Percentiles rank a stretch among this genome's conserved stretches.
These are phyloP conservation scores for Calonectria pteridis DNA, from an alignment of 2,329 filamentous ascomycete species.

Conservation along the genomic window DNA sequence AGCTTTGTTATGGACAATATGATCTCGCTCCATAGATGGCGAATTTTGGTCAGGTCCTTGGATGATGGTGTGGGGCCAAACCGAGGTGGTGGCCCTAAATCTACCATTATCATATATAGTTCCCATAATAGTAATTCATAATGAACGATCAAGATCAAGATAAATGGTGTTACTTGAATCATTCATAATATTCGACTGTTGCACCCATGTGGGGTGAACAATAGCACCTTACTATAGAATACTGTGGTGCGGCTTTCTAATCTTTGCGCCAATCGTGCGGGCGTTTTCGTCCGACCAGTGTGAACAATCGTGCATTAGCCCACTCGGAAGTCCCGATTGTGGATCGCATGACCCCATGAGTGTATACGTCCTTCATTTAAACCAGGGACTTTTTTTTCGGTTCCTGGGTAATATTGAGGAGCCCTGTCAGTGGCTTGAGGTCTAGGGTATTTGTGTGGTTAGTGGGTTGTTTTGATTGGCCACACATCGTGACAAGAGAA, in stretches of 20 bases:
- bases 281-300: background rate
- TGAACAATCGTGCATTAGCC: background rate
- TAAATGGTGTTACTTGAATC: background rate
- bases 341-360: background rate
- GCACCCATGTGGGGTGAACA: background rate
- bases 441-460: background rate
- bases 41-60: background rate
- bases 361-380: background rate
- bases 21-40: background rate
- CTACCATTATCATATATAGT: background rate
- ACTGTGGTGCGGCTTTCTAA: too few species aligned
- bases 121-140: background rate
- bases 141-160: background rate
- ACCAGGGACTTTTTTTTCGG: background rate
- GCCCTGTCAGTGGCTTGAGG: background rate
- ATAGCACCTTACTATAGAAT: too few species aligned
- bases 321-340: background rate
- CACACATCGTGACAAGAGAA: background rate
- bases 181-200: too few species aligned
- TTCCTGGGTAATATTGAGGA: background rate
- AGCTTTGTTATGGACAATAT: background rate
- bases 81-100: background rate
- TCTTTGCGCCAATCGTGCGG: too few species aligned
- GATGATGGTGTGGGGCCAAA: background rate
- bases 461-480: background rate